Evolutionary conservation across 345 rosid species (phyloP), one percentile per base, ranked within the genome.

Genomic region (Lepidium aucheri): DNA sequence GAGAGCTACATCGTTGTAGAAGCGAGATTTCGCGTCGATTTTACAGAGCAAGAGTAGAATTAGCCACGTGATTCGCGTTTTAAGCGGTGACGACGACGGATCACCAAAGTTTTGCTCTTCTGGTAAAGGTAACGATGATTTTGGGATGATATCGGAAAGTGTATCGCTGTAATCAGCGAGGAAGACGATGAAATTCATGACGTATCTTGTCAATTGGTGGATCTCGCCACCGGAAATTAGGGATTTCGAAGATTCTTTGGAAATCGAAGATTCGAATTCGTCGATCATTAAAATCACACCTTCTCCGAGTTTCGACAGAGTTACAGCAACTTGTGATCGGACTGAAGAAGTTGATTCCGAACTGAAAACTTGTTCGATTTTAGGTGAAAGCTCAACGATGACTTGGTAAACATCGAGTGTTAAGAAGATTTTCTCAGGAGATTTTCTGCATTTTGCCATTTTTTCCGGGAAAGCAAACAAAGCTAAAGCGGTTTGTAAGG

Each of bases 381-480:
- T 81, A 0, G 79, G 85, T 82, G 79, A 74, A 7, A 76, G 77
- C 13, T 81, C 80, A 0, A 77, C 54, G 6, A 90, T 65, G 0
- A 83, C 72, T 61, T 85, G 81, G 75, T 88, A 88, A 65, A 90
- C 70, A 70, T 88, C 89, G 14, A 90, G 86, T 0, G 69, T 74
- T 15, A 81, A 78, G 77, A 90, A 90, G 80, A 90, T 77, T 67
- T 82, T 88, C 84, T 88, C 95, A 0, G 82, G 86, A 4, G 92
- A 60, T 73, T 81, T 87, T 76, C 77, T 77, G 63, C 68, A 56
- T 70, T 75, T 85, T 4, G 83, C 82, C 7, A 86, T 78, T 24
- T 57, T 67, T 67, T 80, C 84, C 5, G 95, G 84, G 82, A 90
- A 85, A 9, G 39, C 76, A 44, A 90, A 81, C 71, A 90, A 58